Percentiles rank a stretch among this genome's conserved stretches.
phyloP scores from a whole-genome alignment of 495 filamentous ascomycete species.

The Penicillium coprophilum region DNA sequence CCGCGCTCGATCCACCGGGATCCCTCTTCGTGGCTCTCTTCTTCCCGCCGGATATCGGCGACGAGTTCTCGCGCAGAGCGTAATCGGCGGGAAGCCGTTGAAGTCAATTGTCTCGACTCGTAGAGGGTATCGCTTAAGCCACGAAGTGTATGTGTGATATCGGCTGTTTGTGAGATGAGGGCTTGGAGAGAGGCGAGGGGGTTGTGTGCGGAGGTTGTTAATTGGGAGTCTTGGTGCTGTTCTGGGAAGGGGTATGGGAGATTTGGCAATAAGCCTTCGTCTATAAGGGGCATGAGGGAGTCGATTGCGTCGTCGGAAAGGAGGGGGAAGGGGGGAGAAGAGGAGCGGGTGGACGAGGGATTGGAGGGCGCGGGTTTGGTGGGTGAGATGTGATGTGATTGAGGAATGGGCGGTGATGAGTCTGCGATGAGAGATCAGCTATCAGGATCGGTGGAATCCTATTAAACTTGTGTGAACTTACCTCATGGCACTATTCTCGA shows the following conservation, averaged over 20 bases:
- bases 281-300: constrained; percentile 63
- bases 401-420: constrained; percentile 86
- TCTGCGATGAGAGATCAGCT: constrained; percentile 46
- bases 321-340: constrained; percentile 48
- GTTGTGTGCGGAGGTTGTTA: constrained; percentile 37
- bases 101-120: constrained; percentile 86
- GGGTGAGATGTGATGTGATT: constrained; percentile 76
- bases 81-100: constrained; percentile 71
- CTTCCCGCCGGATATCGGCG: constrained; percentile 76
- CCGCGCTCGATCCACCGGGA: constrained; percentile 75
- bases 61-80: constrained; percentile 76
- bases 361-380: constrained; percentile 80
- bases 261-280: constrained; percentile 52
- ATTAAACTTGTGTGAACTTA: constrained; percentile 34
- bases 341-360: constrained; percentile 71
- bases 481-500: constrained; percentile 80
- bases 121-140: constrained; percentile 89
- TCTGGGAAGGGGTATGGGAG: constrained; percentile 51
- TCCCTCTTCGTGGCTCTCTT: constrained; percentile 77
- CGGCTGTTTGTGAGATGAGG: constrained; percentile 60
- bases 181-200: constrained; percentile 56
- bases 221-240: constrained; percentile 50
- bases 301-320: constrained; percentile 69
- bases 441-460: constrained; percentile 9
- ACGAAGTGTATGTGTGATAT: constrained; percentile 76